Base-by-base conservation (phyloP, 164 flowering plant genomes). In the Piper betle region DNA sequence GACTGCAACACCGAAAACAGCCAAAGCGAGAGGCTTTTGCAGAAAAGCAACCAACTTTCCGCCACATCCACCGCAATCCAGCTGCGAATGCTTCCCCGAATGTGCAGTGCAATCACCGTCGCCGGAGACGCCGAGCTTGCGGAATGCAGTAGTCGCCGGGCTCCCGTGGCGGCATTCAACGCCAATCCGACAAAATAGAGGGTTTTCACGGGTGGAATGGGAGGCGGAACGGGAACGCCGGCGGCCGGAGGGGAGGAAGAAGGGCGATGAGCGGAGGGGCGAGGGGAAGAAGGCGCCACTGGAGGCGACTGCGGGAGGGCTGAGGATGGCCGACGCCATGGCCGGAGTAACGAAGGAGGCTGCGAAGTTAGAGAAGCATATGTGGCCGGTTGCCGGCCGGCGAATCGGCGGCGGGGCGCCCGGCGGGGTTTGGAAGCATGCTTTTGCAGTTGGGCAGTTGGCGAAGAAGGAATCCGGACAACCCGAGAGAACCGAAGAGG, bases 1-100 rank as follows among this genome's bases (percentile, higher is more conserved):
- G 58, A 86, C 15, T 39, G 76, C 80, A 17, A 84, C 37, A 54
- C 77, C 83, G 53, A 81, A 69, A 61, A 91, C 37, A 0, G 80
- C 74, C 2, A 74, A 69, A 19, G 58, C 70, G 3, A 83, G 17
- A 6, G 72, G 62, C 69, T 69, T 83, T 15, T 74, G 74, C 56
- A 84, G 43, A 20, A 43, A 63, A 15, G 57, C 55, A 18, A 70
- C 37, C 2, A 38, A 39, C 20, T 3, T 63, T 18, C 39, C 41
- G 55, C 40, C 18, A 37, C 39, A 12, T 0, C 25, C n/a, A 41
- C 16, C 52, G 46, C 38, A 55, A 55, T 3, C 10, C 43, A 9
- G 43, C 9, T 41, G 43, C 43, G 43, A 9, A 41, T 41, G 9
- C 43, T 4, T 41, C 43, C 43, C 43, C 4, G 43, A 4, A 9